Evolutionary conservation across 306 rosid genomes (phyloP), one percentile per base, ranked within the genome.

Genomic region (Carpinus viminea): DNA sequence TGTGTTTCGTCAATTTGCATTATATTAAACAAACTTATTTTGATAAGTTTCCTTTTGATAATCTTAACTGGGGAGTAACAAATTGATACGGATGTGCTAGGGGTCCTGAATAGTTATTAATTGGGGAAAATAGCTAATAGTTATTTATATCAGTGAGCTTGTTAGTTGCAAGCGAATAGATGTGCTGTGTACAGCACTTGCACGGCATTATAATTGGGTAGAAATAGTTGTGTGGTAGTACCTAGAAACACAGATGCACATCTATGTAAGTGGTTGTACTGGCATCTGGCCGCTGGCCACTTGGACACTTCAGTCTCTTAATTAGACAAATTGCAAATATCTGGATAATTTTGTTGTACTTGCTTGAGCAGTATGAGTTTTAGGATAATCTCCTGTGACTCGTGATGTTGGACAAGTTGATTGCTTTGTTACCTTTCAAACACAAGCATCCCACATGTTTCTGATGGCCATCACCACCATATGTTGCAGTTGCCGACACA

Each of bases 21-120:
- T 61, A 4, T 73, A 51, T 74, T 65, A 45, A 71, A 17, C 66
- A 8, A 70, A 26, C 71, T 64, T 76, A 74, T 52, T 43, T 41
- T 41, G 71, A 17, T 21, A 4, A 70, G 36, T 79, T 21, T 68
- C 9, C 26, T 54, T 79, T 70, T 31, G 72, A 68, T 64, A 48
- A 60, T 75, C 83, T 78, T 77, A 81, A 68, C 26, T 57, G 21
- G 24, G 78, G 73, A 5, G 74, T 81, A 59, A 73, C 34, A 66
- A 46, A 26, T 60, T 71, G 68, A 66, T 24, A 21, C 41, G 41
- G 65, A 75, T 54, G 50, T 57, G 54, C 50, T 60, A 72, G 17
- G 68, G 17, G 68, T 47, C 70, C 24, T 36, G 26, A 68, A n/a
- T 21, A 0, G 26, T 9, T 17, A n/a, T 68, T 18, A 18, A 4